Evolutionary conservation across 306 rosid species (phyloP), one percentile per base, ranked within the genome.

Genomic region (Trifolium pratense): DNA sequence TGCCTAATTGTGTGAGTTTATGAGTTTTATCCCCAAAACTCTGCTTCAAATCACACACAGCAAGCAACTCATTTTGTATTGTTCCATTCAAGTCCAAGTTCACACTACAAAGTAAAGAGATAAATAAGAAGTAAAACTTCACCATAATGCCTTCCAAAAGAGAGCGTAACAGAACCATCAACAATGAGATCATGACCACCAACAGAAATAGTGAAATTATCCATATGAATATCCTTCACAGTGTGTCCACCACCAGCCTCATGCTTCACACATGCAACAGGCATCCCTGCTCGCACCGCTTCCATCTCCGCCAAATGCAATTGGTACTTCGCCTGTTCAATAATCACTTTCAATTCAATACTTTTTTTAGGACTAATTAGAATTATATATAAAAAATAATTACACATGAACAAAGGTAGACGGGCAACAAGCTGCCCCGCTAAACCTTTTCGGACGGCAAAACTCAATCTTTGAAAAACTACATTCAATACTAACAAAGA

Each of bases 101-200:
- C 53, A 52, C 39, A n/a, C 9, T 40, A 0, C 55, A 53, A 0
- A 10, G 52, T 42, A 74, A 66, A 7, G 23, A 13, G 16, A 43
- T 71, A 40, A 75, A 79, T 84, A 71, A 7, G 57, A 7, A 5
- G 32, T 63, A 15, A 75, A 79, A 87, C 79, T 13, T 76, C 75
- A 89, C 99, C 99, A 74, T 94, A 94, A 69, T 94, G 99, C 77
- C 99, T 83, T 84, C 99, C 99, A 78, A 80, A 91, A 4, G 99
- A 83, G 72, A 94, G 99, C 1, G 96, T 94, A 65, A 94, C 85
- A 25, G 87, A 71, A 66, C 99, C 96, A 68, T 94, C 99, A 56
- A 91, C 96, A 76, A 94, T 94, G 45, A 94, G 91, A 80, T 94
- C 99, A 56, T 97, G 97, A 29, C 99, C 99, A 73, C 99, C 99